A percentile compares a stretch with the other conserved stretches of the same genome.
These are phyloP conservation scores for Wickerhamiella azymoides DNA, from an alignment of 805 yeast species.

Conservation along the genomic window DNA sequence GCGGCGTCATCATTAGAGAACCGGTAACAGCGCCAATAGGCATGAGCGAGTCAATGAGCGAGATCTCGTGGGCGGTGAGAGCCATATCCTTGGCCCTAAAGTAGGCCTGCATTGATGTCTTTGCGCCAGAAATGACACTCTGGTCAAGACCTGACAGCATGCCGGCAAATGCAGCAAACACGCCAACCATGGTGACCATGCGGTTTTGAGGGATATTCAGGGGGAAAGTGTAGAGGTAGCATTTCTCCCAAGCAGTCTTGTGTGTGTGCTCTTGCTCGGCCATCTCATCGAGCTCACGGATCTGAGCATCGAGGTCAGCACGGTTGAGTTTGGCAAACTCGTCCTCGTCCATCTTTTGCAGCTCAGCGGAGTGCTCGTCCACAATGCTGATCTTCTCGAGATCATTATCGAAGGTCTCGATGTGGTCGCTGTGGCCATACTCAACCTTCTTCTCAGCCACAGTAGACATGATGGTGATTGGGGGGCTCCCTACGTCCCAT, in stretches of 20 bases:
- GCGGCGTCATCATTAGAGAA: slow-evolving; percentile 43
- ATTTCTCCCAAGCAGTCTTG: neutral
- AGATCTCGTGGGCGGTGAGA: slow-evolving; percentile 31
- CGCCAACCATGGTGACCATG: slow-evolving; percentile 38
- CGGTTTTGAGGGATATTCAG: slow-evolving; percentile 22
- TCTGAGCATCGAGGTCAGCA: neutral
- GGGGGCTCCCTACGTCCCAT: neutral
- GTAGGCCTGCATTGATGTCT: slow-evolving; percentile 30
- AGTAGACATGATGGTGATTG: neutral
- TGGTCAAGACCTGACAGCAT: slow-evolving; percentile 54
- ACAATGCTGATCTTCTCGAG: neutral
- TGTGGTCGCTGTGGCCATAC: neutral
- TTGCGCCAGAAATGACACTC: slow-evolving; percentile 51
- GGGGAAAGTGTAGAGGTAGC: neutral
- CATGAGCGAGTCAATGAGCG: slow-evolving; percentile 45
- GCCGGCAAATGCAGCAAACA: slow-evolving; percentile 50
- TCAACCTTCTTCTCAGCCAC: neutral
- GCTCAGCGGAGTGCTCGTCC: neutral
- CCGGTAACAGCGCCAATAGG: slow-evolving; percentile 57
- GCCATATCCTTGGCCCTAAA: slow-evolving; percentile 23
- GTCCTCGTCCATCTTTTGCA: slow-evolving; percentile 1
- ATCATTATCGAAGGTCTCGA: neutral
- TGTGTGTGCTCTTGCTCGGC: neutral
- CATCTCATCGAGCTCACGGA: neutral
- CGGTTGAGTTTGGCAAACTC: neutral